phyloP scores from a whole-genome alignment of 495 filamentous ascomycete genomes.

The Apiosordaria backusii region DNA sequence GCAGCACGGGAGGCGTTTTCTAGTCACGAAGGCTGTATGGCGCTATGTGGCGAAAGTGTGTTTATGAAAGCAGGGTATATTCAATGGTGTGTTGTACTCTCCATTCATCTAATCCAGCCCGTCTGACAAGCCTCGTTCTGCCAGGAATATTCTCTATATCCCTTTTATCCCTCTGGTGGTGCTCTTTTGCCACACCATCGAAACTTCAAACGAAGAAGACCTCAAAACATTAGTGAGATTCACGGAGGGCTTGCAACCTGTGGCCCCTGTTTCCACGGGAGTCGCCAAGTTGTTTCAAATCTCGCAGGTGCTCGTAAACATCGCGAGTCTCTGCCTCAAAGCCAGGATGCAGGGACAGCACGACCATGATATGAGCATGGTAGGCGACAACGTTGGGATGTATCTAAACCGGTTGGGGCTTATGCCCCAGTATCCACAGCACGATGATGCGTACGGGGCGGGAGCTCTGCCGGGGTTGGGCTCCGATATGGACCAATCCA shows the following conservation, averaged over 20 bases:
- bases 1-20: conserved; percentile 54
- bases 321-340: conserved; percentile 61
- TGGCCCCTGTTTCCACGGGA: conserved; percentile 51
- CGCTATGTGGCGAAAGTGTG: conserved; percentile 44
- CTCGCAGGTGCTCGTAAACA: conserved; percentile 57
- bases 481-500: conserved; percentile 33
- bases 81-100: conserved; percentile 50
- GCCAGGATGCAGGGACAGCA: conserved; percentile 50
- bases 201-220: conserved; percentile 47
- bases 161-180: conserved; percentile 69
- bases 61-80: conserved; percentile 55
- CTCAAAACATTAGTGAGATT: conserved; percentile 54
- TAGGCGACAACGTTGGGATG: conserved; percentile 60
- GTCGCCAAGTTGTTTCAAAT: conserved; percentile 58
- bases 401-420: conserved; percentile 63
- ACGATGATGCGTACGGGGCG: background rate
- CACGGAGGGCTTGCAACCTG: conserved; percentile 52
- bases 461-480: conserved; percentile 14
- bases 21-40: conserved; percentile 51
- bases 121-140: background rate
- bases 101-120: background rate
- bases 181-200: conserved; percentile 65
- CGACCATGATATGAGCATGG: conserved; percentile 41
- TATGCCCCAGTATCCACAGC: conserved; percentile 40
- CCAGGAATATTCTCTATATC: conserved; percentile 61